A percentile compares a stretch with the other conserved stretches of the same genome.
Evolutionary conservation across 2,329 filamentous ascomycete genomes (phyloP).

Genomic region (Neofusicoccum sp.): DNA sequence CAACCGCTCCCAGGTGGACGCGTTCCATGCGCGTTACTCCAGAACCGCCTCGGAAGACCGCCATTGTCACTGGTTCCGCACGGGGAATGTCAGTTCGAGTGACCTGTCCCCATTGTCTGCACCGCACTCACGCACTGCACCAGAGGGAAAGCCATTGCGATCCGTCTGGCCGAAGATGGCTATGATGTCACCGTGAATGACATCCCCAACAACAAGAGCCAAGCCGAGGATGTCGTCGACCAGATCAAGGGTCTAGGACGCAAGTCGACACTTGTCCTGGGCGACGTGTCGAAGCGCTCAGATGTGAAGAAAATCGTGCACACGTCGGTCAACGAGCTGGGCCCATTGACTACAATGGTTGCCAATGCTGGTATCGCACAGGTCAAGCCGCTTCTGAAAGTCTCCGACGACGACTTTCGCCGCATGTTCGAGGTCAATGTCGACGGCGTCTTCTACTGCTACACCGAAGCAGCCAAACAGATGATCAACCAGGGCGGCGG

Average conservation of each 20-base stretch:
- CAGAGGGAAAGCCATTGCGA: conserved; percentile 61
- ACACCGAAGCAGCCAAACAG: conserved; percentile 61
- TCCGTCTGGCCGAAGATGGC: conserved; percentile 63
- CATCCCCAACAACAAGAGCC: conserved; percentile 51
- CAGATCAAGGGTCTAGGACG: conserved; percentile 53
- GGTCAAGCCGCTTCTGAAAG: conserved; percentile 55
- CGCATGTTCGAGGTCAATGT: conserved; percentile 66
- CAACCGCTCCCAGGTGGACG: conserved; percentile 23
- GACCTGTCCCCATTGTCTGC: neutral
- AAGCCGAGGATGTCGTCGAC: conserved; percentile 52
- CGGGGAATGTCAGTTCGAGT: conserved; percentile 35
- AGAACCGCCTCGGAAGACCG: conserved; percentile 28
- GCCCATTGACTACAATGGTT: conserved; percentile 54
- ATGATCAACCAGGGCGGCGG: conserved; percentile 58
- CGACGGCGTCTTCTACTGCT: conserved; percentile 64
- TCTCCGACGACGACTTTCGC: conserved; percentile 57
- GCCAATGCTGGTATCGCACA: conserved; percentile 64
- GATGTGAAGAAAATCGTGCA: conserved; percentile 56
- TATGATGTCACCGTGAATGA: conserved; percentile 68
- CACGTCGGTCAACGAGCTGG: conserved; percentile 53
- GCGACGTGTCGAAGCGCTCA: conserved; percentile 58
- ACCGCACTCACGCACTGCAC: neutral
- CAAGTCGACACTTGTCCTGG: conserved; percentile 55
- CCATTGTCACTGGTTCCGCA: conserved; percentile 39
- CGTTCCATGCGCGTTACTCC: conserved; percentile 26